Base-by-base conservation (phyloP, 176 grass and related monocot genomes). In the Aechmea fasciata region DNA sequence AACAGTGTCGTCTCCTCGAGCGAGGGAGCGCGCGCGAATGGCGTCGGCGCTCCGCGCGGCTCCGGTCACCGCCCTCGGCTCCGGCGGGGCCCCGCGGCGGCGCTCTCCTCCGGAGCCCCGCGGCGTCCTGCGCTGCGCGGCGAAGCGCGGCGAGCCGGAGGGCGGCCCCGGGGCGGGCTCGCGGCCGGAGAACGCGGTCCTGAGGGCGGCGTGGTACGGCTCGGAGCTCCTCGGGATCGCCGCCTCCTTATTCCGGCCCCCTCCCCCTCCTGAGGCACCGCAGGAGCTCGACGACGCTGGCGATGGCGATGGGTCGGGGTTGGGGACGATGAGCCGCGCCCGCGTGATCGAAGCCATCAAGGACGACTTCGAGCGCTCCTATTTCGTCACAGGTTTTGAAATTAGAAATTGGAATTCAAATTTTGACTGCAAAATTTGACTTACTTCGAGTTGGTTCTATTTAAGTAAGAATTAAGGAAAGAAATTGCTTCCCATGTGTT, bases 201-300 rank as follows among this genome's bases (percentile, higher is more conserved):
- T 97, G 25, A 90, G 75, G 82, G 73, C 68, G 50, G 86, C 86
- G 3, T 97, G 86, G 94, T 97, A 97, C 79, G 86, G 89, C 48
- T 97, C 94, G 47, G 89, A 97, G 77, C 69, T 87, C 17, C 94
- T 97, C 14, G 88, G 92, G 71, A 69, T 96, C 75, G 92, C 85
- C 25, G 88, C 81, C 5, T 96, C 85, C 9, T 68, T 87, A 22
- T 81, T 91, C 79, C 76, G 88, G 7, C 78, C 76, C 10, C 72
- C 74, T 53, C 48, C 66, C 14, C 62, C 83, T 7, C 3, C 65
- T 1, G 73, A 68, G 23, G 47, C 13, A 0, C 14, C 50, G 33
- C 71, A 67, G 48, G 62, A 80, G 17, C 49, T 25, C 0, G 67
- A 52, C 10, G 15, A 1, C 11, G 66, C n/a, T n/a, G n/a, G n/a